Conservation (phyloP, 495 filamentous ascomycete genomes). For the Parmelia sp. region DNA sequence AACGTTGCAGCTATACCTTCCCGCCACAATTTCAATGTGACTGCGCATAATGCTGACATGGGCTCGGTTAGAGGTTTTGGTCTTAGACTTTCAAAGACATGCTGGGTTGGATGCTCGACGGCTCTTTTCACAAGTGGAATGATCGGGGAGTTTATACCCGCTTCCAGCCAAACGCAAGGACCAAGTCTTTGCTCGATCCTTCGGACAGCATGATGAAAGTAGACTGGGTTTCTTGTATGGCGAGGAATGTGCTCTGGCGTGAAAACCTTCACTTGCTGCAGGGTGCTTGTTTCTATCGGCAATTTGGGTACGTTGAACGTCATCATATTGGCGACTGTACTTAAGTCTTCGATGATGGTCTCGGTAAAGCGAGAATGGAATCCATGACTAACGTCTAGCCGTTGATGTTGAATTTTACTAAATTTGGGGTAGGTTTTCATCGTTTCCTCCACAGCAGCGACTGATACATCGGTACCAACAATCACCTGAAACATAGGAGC, state of each 20-base stretch:
- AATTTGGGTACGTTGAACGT: too few relatives aligned
- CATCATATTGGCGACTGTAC: too few relatives aligned
- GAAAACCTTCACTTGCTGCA: too few relatives aligned
- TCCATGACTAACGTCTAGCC: constrained; percentile 37
- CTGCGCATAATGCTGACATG: too few relatives aligned
- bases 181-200: constrained; percentile 35
- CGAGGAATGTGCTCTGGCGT: too few relatives aligned
- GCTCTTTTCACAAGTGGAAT: constrained; percentile 40
- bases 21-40: constrained; percentile 41
- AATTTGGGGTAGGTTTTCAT: too few relatives aligned
- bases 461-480: constrained; percentile 20
- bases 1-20: constrained; percentile 35
- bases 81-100: too few relatives aligned
- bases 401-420: too few relatives aligned
- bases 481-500: constrained; percentile 32
- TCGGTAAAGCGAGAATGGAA: constrained; percentile 42
- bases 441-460: too few relatives aligned
- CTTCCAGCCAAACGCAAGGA: constrained; percentile 43
- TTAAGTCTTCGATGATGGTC: constrained; percentile 30
- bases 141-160: constrained; percentile 45
- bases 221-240: constrained; percentile 48
- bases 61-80: too few relatives aligned
- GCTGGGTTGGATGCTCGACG: too few relatives aligned
- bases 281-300: neutral
- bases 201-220: constrained; percentile 43